Base-by-base conservation (phyloP, 495 filamentous ascomycete genomes). In the Talaromyces nanjingensis region DNA sequence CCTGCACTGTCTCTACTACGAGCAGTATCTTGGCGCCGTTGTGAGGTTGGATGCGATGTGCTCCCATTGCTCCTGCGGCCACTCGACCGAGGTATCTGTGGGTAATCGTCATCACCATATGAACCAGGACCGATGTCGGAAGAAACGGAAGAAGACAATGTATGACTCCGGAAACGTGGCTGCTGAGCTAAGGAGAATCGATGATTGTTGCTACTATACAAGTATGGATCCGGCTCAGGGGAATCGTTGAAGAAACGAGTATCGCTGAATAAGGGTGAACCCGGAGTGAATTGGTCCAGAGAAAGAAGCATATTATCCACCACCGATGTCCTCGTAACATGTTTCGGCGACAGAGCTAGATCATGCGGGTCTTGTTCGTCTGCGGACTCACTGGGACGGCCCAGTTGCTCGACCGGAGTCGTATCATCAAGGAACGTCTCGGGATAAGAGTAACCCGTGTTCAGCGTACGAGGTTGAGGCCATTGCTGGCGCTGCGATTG, bases 291-390 rank as follows among this genome's bases (percentile, higher is more conserved):
- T 76, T 91, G 88, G 74, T 96, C 91, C 64, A 97, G 84, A 18
- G 93, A 96, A 33, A 92, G 82, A 12, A 97, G 84, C 86, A 97
- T 91, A 69, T 96, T 93, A 73, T 93, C 90, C 52, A 97, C 89
- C 55, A 97, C 86, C 24, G 92, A 96, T 67, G 92, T 90, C 58
- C 92, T 86, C 29, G 87, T 87, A 65, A 88, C 86, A 71, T 92
- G 87, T 63, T 87, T 81, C 57, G 88, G 80, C 7, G 88, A 86
- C 59, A 96, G 78, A 34, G 91, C 92, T 58, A 97, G 79, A 73
- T 96, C 92, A 77, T 97, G 92, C 27, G 92, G 93, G 72, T 96
- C 91, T 57, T 88, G 84, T 62, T 80, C 78, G 58, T 83, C 78
- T 29, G 70, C 74, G 3, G 73, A 77, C 12, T 80, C 77, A 66